phyloP scores from a whole-genome alignment of 2,329 filamentous ascomycete genomes.

The Hypoxylon sp. region DNA sequence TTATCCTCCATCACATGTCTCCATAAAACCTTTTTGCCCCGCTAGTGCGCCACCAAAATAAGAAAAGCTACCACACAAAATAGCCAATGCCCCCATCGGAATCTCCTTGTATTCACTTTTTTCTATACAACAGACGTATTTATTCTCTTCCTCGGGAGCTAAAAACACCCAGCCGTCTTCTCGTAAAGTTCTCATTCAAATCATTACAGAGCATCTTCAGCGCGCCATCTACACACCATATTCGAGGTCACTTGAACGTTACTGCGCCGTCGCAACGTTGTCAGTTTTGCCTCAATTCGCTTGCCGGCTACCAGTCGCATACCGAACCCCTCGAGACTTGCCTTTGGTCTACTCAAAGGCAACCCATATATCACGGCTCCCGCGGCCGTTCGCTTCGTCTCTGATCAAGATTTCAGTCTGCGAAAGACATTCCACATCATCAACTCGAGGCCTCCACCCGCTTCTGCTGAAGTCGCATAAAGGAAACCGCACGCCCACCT shows the following conservation, averaged over 20 bases:
- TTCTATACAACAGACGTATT: conserved; percentile 8
- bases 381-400: conserved; percentile 67
- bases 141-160: not conserved
- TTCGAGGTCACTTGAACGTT: not conserved
- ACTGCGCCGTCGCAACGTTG: not conserved
- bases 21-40: conserved; percentile 35
- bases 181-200: not conserved
- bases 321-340: conserved; percentile 46
- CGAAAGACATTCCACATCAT: conserved; percentile 71
- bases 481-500: conserved; percentile 55
- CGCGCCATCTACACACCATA: conserved; percentile 1
- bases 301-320: not conserved
- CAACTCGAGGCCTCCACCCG: conserved; percentile 66
- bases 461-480: conserved; percentile 58
- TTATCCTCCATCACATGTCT: conserved; percentile 34
- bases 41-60: conserved; percentile 5
- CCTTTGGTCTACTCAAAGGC: conserved; percentile 77
- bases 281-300: conserved; percentile 2
- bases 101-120: conserved; percentile 4
- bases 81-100: conserved; percentile 15
- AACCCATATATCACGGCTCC: conserved; percentile 66
- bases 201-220: conserved; percentile 1
- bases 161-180: not conserved
- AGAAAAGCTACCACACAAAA: conserved; percentile 28
- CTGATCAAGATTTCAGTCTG: conserved; percentile 75